Percentiles rank a stretch among this genome's conserved stretches.
phyloP scores from a whole-genome alignment of 176 grass and related monocot genomes.

The Carex parvula region DNA sequence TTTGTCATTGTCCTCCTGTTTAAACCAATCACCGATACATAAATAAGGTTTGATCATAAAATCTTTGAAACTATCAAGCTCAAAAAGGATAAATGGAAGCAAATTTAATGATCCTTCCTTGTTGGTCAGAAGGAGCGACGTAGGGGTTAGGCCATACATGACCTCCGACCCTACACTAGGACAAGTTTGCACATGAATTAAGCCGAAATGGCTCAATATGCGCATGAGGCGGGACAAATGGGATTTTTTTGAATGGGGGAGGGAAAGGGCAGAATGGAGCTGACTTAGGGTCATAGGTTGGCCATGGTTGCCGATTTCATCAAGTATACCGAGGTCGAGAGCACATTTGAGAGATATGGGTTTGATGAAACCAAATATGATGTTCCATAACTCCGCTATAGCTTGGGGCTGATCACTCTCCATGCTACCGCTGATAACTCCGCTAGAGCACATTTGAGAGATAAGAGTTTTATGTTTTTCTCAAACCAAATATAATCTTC shows the following conservation, averaged over 20 bases:
- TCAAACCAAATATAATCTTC: no score
- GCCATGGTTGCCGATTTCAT: constrained; percentile 22
- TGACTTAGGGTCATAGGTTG: constrained; percentile 15
- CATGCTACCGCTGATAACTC: not conserved
- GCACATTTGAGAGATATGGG: constrained; percentile 40
- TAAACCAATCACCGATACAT: constrained; percentile 33
- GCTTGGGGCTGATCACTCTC: constrained; percentile 26
- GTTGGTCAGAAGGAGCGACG: constrained; percentile 31
- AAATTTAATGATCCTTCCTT: not conserved
- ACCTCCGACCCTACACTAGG: not conserved
- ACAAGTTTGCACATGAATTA: not conserved
- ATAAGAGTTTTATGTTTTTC: no score
- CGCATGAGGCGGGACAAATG: constrained; percentile 40
- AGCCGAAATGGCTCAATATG: constrained; percentile 17
- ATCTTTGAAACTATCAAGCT: not conserved
- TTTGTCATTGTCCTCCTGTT: not conserved
- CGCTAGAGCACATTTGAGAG: no score
- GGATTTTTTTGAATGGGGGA: not conserved
- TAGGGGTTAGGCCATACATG: constrained; percentile 33
- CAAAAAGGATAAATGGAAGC: constrained; percentile 5
- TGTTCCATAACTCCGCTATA: constrained; percentile 27
- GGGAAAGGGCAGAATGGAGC: not conserved
- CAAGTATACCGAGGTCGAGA: constrained; percentile 36
- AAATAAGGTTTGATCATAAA: not conserved
- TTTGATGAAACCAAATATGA: constrained; percentile 21